Evolutionary conservation across 345 rosid species (phyloP).

Genomic region (Alliaria petiolata): DNA sequence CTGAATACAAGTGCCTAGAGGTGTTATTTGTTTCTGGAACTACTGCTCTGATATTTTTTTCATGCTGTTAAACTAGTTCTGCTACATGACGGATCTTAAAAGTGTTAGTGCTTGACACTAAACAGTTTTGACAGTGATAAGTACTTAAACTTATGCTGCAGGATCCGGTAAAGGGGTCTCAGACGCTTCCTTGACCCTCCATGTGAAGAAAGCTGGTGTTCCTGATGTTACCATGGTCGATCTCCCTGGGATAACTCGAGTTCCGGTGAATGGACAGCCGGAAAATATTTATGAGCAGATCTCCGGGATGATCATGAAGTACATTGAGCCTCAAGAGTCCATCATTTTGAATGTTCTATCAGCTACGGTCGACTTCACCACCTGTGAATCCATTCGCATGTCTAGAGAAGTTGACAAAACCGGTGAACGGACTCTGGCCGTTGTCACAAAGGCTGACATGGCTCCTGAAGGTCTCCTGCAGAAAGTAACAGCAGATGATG

Average conservation of each 20-base stretch:
- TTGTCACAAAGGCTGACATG: slow-evolving; percentile 43
- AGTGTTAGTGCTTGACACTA: background rate
- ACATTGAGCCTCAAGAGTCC: slow-evolving; percentile 43
- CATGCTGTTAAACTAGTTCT: background rate
- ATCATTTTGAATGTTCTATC: slow-evolving; percentile 49
- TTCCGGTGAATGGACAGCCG: slow-evolving; percentile 53
- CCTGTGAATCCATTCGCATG: slow-evolving; percentile 59
- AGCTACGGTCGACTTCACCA: slow-evolving; percentile 42
- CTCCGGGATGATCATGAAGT: slow-evolving; percentile 37
- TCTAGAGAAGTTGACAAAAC: slow-evolving; percentile 44
- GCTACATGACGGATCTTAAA: background rate
- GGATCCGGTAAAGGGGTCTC: slow-evolving; percentile 48
- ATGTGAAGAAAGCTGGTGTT: slow-evolving; percentile 43
- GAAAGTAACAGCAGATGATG: slow-evolving; percentile 52
- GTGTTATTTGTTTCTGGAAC: background rate
- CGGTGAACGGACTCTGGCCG: slow-evolving; percentile 46
- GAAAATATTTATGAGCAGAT: slow-evolving; percentile 50
- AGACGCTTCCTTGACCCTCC: slow-evolving; percentile 38
- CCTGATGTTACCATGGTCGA: slow-evolving; percentile 60
- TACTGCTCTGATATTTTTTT: background rate
- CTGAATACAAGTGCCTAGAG: background rate
- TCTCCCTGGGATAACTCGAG: slow-evolving; percentile 56
- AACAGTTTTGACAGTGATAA: background rate
- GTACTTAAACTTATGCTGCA: background rate
- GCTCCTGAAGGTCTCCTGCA: slow-evolving; percentile 53